A percentile compares a stretch with the other conserved stretches of the same genome.
These are phyloP conservation scores for Verticillium klebahnii DNA, from an alignment of 2,329 filamentous ascomycete species.

Conservation along the genomic window DNA sequence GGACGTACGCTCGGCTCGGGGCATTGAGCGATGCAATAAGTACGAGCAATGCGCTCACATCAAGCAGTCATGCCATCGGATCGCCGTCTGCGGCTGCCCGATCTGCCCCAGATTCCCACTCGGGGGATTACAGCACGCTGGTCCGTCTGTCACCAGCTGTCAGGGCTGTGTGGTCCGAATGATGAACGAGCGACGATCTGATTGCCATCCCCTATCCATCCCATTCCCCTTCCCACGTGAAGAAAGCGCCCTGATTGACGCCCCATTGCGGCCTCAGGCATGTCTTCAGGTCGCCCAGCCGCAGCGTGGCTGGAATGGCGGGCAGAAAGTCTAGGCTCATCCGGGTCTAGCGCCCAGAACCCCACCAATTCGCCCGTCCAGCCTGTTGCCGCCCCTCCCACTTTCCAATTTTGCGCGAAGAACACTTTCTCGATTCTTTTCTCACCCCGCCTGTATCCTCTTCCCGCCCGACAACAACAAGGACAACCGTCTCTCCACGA, in stretches of 20 bases:
- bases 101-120: not conserved
- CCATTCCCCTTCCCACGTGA: not conserved
- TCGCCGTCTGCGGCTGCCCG: not conserved
- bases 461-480: slow-evolving; percentile 8
- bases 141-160: not conserved
- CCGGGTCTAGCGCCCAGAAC: slow-evolving; percentile 11
- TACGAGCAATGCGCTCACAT: not conserved
- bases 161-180: not conserved
- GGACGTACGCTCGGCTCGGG: not conserved
- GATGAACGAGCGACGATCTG: not conserved
- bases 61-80: not conserved
- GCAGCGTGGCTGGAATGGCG: not conserved
- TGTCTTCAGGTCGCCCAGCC: not conserved
- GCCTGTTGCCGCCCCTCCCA: slow-evolving; percentile 9
- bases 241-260: not conserved
- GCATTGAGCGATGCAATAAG: not conserved
- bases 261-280: not conserved
- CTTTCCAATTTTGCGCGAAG: slow-evolving; percentile 14
- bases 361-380: slow-evolving; percentile 11
- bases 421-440: slow-evolving; percentile 7
- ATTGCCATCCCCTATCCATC: not conserved
- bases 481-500: slow-evolving; percentile 6
- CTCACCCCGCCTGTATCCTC: slow-evolving; percentile 12
- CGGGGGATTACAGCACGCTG: not conserved
- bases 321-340: not conserved